These are phyloP conservation scores for Auricularia heimuer DNA, from an alignment of 768 basidiomycete genomes.

Conservation along the genomic window DNA sequence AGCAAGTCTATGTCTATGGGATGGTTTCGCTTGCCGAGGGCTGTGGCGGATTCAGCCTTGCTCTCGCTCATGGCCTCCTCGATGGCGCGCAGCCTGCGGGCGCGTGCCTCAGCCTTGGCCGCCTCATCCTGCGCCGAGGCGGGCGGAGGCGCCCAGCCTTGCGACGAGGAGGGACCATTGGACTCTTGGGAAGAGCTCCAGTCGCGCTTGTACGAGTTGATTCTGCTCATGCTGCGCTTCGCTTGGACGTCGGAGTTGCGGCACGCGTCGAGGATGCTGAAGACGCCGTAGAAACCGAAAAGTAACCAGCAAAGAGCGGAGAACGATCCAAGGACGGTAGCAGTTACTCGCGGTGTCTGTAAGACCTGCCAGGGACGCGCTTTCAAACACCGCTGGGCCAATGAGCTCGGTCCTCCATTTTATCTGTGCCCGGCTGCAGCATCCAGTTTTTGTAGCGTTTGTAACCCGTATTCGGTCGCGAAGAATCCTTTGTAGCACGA, in stretches of 20 bases:
- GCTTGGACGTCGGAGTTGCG: background rate
- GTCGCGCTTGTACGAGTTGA: conserved; percentile 4
- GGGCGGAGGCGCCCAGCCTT: background rate
- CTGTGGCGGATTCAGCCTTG: background rate
- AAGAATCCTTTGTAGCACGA: too few species aligned
- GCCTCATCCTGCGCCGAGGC: background rate
- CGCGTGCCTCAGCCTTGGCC: background rate
- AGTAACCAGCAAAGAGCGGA: background rate
- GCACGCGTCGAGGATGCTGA: background rate
- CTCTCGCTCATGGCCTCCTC: background rate
- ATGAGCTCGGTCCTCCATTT: too few species aligned
- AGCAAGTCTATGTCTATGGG: background rate
- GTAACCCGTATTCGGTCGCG: too few species aligned
- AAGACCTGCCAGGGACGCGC: too few species aligned
- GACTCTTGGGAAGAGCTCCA: background rate
- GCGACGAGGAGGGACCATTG: background rate
- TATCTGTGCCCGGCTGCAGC: too few species aligned
- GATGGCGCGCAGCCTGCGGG: background rate
- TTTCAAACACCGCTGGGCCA: too few species aligned
- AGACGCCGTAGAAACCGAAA: background rate
- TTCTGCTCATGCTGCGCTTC: background rate
- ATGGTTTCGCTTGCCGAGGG: background rate
- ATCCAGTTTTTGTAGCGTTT: too few species aligned
- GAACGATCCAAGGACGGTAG: background rate
- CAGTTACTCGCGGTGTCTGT: too few species aligned